Evolutionary conservation across 345 rosid species (phyloP), one percentile per base, ranked within the genome.

Genomic region (Gossypium sturtianum): DNA sequence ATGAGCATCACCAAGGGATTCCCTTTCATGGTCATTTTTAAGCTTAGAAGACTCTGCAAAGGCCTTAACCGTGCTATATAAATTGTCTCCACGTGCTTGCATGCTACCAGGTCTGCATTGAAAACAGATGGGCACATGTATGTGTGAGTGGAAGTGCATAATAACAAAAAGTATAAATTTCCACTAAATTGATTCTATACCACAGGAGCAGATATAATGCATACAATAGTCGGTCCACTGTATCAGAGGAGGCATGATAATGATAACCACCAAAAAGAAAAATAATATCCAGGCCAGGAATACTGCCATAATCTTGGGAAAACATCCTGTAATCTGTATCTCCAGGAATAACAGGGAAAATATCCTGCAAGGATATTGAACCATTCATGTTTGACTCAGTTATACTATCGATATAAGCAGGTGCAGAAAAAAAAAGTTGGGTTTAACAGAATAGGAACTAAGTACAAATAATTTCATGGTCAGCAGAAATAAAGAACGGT

Each of bases 71-170:
- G 90, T 27, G 73, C 91, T 85, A 74, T 87, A 59, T 77, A 95
- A 88, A 84, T 95, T 95, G 13, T 95, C 98, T 79, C 99, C 99
- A 57, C 98, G 98, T 29, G 93, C 98, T 89, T 95, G 99, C 83
- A 95, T 83, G 88, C 96, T 93, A 72, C 99, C 99, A 74, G 99
- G 98, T 86, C 99, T 95, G 89, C 75, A 82, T 82, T 38, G 75
- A 70, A 75, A 72, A 62, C 73, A 9, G 34, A 20, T 29, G 38
- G 38, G 38, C 38, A 29, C 38, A 29, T 3, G 38, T 3, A 29
- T 3, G 38, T 29, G 38, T 29, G 38, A 29, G 38, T 44, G 75
- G 69, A 81, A 79, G 72, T 77, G 76, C 75, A 76, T 17, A 81
- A 75, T 74, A 83, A 19, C 78, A 59, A 62, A 64, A 60, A 51